Evolutionary conservation across 2,329 filamentous ascomycete genomes (phyloP), one percentile per base, ranked within the genome.

Genomic region (Microcyclospora tardicrescens): DNA sequence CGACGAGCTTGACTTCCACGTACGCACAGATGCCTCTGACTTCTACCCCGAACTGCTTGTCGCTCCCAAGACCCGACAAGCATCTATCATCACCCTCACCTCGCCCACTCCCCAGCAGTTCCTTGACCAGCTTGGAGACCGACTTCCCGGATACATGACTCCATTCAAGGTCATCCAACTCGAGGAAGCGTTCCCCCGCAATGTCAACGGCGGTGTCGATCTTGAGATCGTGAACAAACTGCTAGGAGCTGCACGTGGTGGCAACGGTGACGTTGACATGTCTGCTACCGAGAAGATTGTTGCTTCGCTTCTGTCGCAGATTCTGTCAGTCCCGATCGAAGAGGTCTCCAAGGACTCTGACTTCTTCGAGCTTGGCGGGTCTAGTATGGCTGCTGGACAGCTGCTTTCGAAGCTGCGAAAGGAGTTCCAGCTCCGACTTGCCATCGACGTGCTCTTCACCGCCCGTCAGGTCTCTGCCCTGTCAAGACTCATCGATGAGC

Each of bases 291-390:
- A 68, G 33, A 56, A 58, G 6, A 60, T 59, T 24, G 61, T 73
- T 2, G 57, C 61, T 6, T 59, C 60, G 10, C 55, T 65, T 1
- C 72, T 73, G 39, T 64, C 67, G 6, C 52, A 62, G 2, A 60
- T 71, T 2, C 57, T 75, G 10, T 56, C 59, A 2, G 58, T 64
- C 10, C 51, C 58, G 1, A 47, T 56, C 1, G 51, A 54, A 2
- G 63, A 69, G 2, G 56, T 73, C 10, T 48, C 57, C 1, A 43
- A 50, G 0, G 51, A 61, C 2, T 64, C 65, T 0, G 67, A 72
- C 48, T 73, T 73, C 48, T 73, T 73, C 46, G 59, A 61, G 10
- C 59, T 72, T 12, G 71, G 71, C 5, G 71, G 72, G 13, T 70
- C 75, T 47, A 73, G 69, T 28, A 59, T 76, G 34, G 61, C 61